phyloP scores from a whole-genome alignment of 2,329 filamentous ascomycete genomes.

The Cordyceps pruinosa region DNA sequence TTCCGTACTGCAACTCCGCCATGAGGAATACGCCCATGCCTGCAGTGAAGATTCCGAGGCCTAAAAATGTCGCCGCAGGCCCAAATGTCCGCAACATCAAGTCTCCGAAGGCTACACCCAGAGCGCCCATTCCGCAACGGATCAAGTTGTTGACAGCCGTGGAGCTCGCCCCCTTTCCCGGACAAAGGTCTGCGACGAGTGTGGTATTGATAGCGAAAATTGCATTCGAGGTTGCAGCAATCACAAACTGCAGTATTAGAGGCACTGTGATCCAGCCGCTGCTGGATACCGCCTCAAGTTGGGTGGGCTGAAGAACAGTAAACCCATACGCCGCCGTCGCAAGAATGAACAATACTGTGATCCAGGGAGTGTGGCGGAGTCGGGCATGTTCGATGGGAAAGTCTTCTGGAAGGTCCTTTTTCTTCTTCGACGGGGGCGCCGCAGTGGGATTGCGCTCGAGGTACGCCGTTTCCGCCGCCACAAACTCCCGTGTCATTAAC shows the following conservation, averaged over 20 bases:
- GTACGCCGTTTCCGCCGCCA: neutral
- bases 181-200: neutral
- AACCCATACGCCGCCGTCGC: neutral
- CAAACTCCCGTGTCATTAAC: neutral
- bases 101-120: neutral
- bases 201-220: neutral
- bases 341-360: neutral
- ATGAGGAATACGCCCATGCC: neutral
- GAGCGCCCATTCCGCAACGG: neutral
- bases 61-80: constrained; percentile 6
- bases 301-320: neutral
- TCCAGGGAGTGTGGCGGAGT: neutral
- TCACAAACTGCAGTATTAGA: neutral
- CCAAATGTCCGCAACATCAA: neutral
- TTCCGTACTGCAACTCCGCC: neutral
- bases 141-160: neutral
- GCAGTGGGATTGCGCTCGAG: neutral
- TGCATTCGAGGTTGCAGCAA: neutral
- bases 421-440: neutral
- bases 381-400: neutral
- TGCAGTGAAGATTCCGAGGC: neutral
- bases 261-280: neutral
- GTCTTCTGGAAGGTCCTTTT: neutral
- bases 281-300: neutral
- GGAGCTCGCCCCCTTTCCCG: neutral